Evolutionary conservation across 1,139 yeast genomes (phyloP), one percentile per base, ranked within the genome.

Genomic region (Suhomyces atakaporum): DNA sequence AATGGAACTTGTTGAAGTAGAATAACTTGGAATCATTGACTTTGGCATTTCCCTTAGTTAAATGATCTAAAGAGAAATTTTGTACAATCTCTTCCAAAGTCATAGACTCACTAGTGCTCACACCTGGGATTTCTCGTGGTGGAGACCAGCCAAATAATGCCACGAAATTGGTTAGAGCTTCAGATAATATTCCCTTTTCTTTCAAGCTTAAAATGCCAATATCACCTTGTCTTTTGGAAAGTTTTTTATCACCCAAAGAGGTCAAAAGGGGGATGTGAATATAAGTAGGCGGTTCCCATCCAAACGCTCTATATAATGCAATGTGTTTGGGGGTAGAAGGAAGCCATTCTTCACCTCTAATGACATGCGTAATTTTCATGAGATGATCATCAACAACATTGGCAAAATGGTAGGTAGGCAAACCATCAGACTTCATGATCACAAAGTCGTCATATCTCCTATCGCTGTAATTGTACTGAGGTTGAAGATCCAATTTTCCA

Each of bases 281-380:
- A 55, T 79, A 94, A 20, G 70, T 53, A 0, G 99, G 98, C 1
- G 86, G 79, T 0, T 55, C 49, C 97, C 97, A 90, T 0, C 89
- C 92, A 56, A 92, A 83, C 0, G 97, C 96, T 14, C 73, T 52
- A 54, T 92, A 94, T 40, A 92, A 61, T 0, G 96, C 94, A 31
- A 88, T 72, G 54, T 92, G 99, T 49, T 90, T 92, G 3, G 97
- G 96, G 0, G 98, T 92, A 0, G 97, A 86, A 1, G 96, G 84
- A 7, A 92, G 66, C 99, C 99, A 94, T 59, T 92, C 97, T 55
- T 92, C 98, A 24, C 99, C 99, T 45, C 99, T 72, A 8, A 92
- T 80, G 7, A 92, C 98, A 59, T 94, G 97, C 0, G 97, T 86
- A 27, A 92, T 85, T 32, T 77, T 62, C 98, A 92, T 94, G 33